Base-by-base conservation (phyloP, 1,284 basidiomycete species). In the Ganoderma boninense region DNA sequence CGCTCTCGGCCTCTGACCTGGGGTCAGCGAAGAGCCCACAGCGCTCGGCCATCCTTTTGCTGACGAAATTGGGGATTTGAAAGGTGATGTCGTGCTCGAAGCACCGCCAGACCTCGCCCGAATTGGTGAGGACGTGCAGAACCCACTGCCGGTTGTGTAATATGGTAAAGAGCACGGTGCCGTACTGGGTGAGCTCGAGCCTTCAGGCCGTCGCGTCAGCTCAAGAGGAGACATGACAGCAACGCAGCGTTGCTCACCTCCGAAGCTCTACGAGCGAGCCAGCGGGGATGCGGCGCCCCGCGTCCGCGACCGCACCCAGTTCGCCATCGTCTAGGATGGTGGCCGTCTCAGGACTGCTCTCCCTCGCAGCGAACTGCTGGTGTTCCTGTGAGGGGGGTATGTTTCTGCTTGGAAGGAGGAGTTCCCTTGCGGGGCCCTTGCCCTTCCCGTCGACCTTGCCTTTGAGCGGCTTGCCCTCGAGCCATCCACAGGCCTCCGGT, bases 191-290 rank as follows among this genome's bases (percentile, higher is more conserved):
- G 0, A 60, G 16, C 16, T 54, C 54, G 26, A 49, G 63, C 62
- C 75, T 76, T 23, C 32, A 18, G 38, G 43, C 44, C 32, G 57
- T 54, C 46, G n/a, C 35, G 20, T 23, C 40, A 64, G 23, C 60
- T 62, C 60, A 44, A 26, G 18, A 49, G 1, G 35, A 20, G 20
- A 11, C 20, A 52, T 14, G 44, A 59, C 16, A 38, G 20, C 18
- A 29, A 23, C 46, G 23, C 56, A 52, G 4, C 3, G 40, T 14
- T 20, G 79, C 85, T 68, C 73, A 90, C 91, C 86, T 86, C 71
- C 91, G 84, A 43, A 90, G 76, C 73, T 92, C 91, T 38, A 92
- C 82, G 65, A 91, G 88, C 20, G 89, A 84, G 0, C 91, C 91
- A 2, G 84, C 84, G 56, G 65, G 64, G 18, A 77, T 64, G 5